phyloP scores from a whole-genome alignment of 2,329 filamentous ascomycete species.

The Phialophora chinensis region DNA sequence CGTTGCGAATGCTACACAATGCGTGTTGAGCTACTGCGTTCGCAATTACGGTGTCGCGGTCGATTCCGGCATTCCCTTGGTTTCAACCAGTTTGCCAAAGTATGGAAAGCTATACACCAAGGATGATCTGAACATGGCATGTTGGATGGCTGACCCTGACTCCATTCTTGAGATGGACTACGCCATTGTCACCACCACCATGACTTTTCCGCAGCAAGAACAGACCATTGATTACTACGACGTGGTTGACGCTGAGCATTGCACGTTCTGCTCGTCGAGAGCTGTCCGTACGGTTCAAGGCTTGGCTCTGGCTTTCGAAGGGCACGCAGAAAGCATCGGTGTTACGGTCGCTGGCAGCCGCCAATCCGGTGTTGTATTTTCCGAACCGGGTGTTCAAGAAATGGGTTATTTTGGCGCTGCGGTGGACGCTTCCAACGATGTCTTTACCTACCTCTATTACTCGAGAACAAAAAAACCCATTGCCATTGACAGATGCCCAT shows the following conservation, averaged over 20 bases:
- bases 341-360: not conserved
- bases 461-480: too few relatives aligned
- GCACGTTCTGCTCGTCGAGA: not conserved
- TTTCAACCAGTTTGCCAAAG: not conserved
- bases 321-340: not conserved
- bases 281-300: not conserved
- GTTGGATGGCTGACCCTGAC: not conserved
- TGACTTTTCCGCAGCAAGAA: not conserved
- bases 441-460: too few relatives aligned
- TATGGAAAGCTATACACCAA: not conserved
- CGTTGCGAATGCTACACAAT: too few relatives aligned
- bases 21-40: constrained; percentile 3
- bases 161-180: not conserved
- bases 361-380: not conserved
- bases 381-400: not conserved
- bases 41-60: not conserved
- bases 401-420: not conserved
- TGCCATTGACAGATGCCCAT: too few relatives aligned
- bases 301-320: not conserved
- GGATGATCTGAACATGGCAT: not conserved
- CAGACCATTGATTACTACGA: not conserved
- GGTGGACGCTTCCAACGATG: not conserved
- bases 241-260: not conserved
- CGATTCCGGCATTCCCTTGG: not conserved
- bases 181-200: not conserved